Percentiles rank a stretch among this genome's conserved stretches.
Conservation (phyloP, 2,329 filamentous ascomycete genomes). For the Verticillium alfalfae region DNA sequence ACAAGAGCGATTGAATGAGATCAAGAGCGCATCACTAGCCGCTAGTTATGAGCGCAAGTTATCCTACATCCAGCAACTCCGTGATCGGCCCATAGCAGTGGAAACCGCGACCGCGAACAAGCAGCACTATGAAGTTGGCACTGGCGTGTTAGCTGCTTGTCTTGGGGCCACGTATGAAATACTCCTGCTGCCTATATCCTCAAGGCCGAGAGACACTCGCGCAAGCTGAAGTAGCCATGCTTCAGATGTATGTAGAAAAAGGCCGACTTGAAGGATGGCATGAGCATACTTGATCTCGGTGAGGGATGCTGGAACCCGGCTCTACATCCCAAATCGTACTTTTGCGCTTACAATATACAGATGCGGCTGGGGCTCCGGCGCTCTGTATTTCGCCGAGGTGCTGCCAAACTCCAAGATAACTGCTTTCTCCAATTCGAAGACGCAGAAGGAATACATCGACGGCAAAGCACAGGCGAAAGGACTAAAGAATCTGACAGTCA, state of each 20-base stretch:
- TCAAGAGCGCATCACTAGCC: slow-evolving; percentile 46
- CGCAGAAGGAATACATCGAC: slow-evolving; percentile 65
- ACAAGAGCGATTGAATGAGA: slow-evolving; percentile 50
- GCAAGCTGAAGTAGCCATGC: slow-evolving; percentile 62
- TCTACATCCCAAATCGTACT: background rate
- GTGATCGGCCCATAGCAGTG: slow-evolving; percentile 60
- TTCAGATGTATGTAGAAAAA: slow-evolving; percentile 56
- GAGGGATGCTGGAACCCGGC: slow-evolving; percentile 20
- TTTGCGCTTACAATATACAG: slow-evolving; percentile 24
- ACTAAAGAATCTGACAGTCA: slow-evolving; percentile 54
- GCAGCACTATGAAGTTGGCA: slow-evolving; percentile 70
- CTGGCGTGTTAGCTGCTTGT: slow-evolving; percentile 54
- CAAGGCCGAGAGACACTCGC: slow-evolving; percentile 57
- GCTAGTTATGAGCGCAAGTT: slow-evolving; percentile 55
- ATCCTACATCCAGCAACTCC: slow-evolving; percentile 55
- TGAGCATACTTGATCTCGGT: slow-evolving; percentile 58
- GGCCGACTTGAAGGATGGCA: slow-evolving; percentile 54
- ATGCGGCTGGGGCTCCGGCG: slow-evolving; percentile 64
- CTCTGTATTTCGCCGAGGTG: slow-evolving; percentile 60
- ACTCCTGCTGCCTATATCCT: slow-evolving; percentile 61
- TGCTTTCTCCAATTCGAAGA: slow-evolving; percentile 64
- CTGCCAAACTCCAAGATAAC: slow-evolving; percentile 58
- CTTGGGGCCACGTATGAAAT: slow-evolving; percentile 69
- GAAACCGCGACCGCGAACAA: slow-evolving; percentile 60
- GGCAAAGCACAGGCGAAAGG: slow-evolving; percentile 47